Base-by-base conservation (phyloP, 495 filamentous ascomycete genomes). In the Penicillium lagena region DNA sequence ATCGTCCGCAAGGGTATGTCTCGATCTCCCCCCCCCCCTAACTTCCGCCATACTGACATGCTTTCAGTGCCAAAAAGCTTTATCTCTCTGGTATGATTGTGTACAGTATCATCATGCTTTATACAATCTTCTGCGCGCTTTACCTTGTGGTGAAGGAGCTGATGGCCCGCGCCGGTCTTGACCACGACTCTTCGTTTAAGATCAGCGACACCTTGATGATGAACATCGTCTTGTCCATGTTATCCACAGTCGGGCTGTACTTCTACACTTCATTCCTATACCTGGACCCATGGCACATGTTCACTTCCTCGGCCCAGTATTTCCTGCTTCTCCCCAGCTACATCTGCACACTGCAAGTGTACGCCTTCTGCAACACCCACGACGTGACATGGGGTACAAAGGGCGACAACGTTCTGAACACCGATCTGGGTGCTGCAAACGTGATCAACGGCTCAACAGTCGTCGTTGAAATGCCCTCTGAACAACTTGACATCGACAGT, bases 321-420 rank as follows among this genome's bases (percentile, higher is more conserved):
- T 95, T 97, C 59, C 75, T 88, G 38, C 79, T 99, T 27, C 73
- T 99, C 17, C 93, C 93, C 0, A 80, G 72, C 37, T 99, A 97
- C 70, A 94, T 99, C 67, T 96, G 93, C 75, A 96, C 88, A 0
- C 71, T 99, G 27, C 94, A 97, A 64, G 89, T 97, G 33, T 99
- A 99, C 72, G 93, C 93, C 31, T 97, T 99, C 65, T 99, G 93
- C 76, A 99, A 99, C 75, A 95, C 93, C 33, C 93, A 98, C 76
- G 93, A 98, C 68, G 89, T 98, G 10, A 95, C 90, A 5, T 98
- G 93, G 93, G 93, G 93, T 37, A 99, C 94, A 17, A 99, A 99
- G 64, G 94, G 94, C 44, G 94, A 99, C 71, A 99, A 99, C 65
- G 80, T 90, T 13, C 81, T 91, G 54, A 81, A 85, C 59, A 94